phyloP scores from a whole-genome alignment of 2,329 filamentous ascomycete species.

The Arachnopeziza araneosa region DNA sequence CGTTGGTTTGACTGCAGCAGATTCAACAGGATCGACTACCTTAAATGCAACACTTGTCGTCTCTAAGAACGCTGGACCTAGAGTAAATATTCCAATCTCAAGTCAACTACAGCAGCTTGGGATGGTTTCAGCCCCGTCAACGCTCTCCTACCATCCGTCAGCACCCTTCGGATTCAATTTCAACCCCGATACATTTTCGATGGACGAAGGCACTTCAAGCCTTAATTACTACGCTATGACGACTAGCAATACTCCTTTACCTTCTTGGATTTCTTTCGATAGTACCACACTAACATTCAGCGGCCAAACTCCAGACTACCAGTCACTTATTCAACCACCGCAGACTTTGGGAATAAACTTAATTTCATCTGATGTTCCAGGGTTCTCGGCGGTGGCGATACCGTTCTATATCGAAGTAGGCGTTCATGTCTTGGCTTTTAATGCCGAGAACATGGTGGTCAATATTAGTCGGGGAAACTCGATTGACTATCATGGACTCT shows the following conservation, averaged over 20 bases:
- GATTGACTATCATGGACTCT: slow-evolving; percentile 49
- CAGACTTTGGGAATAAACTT: slow-evolving; percentile 68
- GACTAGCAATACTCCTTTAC: slow-evolving; percentile 72
- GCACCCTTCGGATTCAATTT: slow-evolving; percentile 49
- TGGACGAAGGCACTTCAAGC: slow-evolving; percentile 34
- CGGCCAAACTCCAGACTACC: slow-evolving; percentile 62
- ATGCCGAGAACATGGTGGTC: slow-evolving; percentile 48
- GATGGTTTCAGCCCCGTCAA: slow-evolving; percentile 53
- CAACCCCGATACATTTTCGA: slow-evolving; percentile 56
- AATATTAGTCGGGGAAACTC: slow-evolving; percentile 49
- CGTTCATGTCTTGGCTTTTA: slow-evolving; percentile 62
- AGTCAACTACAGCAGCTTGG: slow-evolving; percentile 55
- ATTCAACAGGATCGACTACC: slow-evolving; percentile 55
- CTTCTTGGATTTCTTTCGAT: slow-evolving; percentile 80
- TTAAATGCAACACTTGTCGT: slow-evolving; percentile 68
- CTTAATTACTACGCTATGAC: slow-evolving; percentile 74
- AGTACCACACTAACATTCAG: slow-evolving; percentile 57
- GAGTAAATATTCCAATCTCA: slow-evolving; percentile 49
- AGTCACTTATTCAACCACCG: slow-evolving; percentile 58
- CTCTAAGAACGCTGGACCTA: slow-evolving; percentile 50
- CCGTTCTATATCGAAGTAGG: slow-evolving; percentile 69
- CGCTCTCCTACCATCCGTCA: slow-evolving; percentile 51
- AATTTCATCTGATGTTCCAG: slow-evolving; percentile 73
- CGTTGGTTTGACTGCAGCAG: slow-evolving; percentile 66
- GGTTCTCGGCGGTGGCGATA: slow-evolving; percentile 63